Evolutionary conservation across 192 early-diverging fungal species (phyloP), one percentile per base, ranked within the genome.

Genomic region (Jimgerdemannia flammicorona): DNA sequence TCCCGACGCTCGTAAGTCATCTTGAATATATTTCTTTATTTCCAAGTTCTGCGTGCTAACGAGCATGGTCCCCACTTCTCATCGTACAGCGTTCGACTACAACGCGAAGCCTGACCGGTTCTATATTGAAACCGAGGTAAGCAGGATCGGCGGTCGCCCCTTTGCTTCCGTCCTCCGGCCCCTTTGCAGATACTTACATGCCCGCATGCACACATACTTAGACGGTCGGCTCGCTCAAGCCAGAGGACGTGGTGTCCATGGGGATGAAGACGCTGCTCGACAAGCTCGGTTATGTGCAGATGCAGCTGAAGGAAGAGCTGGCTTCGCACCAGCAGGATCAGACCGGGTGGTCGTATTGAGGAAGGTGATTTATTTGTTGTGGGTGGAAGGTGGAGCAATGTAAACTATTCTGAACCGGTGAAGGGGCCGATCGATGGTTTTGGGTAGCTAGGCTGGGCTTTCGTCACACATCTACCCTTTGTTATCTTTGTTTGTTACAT

Each of bases 101-200:
- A 95, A 91, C 71, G 93, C 92, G 14, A 93, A 90, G 78, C 94
- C 94, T 3, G 91, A 89, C 41, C 83, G 83, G 44, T 95, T 91
- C 71, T 95, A 95, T 76, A 90, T 93, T 77, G 86, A 87, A 70
- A 82, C 92, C 20, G 94, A 95, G 84, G 88, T 90, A 81, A 20
- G 39, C 29, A 40, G 42, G 2, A 11, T 17, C 64, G 41, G 0
- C 67, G 43, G 4, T 59, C 40, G 44, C 42, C 18, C 29, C 29
- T 29, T 29, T 29, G 29, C 29, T 29, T 29, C 19, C 41, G 14
- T 44, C 3, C 40, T 71, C 3, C 66, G 4, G 42, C 43, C 10
- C 40, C 19, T 42, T 29, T 29, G 29, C 29, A 29, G 29, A 29
- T 29, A 1, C 29, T 42, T 49, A 0, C 54, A 43, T 66, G 19